Evolutionary conservation across 768 basidiomycete species (phyloP).

Genomic region (Lactarius sp.): DNA sequence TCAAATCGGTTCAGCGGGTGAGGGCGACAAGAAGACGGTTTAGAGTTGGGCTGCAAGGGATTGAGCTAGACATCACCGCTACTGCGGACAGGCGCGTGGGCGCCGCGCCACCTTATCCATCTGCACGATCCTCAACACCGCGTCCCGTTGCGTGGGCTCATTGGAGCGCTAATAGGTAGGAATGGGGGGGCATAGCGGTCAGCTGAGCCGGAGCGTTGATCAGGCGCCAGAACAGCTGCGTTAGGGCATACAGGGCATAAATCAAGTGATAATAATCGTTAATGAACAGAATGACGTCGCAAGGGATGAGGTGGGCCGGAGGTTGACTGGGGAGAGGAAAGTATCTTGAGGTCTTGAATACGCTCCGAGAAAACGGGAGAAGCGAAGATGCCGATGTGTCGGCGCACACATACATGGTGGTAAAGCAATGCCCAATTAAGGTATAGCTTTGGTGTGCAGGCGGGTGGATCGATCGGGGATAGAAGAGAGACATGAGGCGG

Average conservation of each 20-base stretch:
- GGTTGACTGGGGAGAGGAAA: constrained; percentile 18
- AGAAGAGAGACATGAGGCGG: constrained; percentile 28
- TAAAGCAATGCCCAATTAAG: constrained; percentile 78
- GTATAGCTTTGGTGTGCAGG: constrained; percentile 59
- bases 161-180: constrained; percentile 23
- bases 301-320: constrained; percentile 13
- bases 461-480: constrained; percentile 48
- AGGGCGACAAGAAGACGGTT: neutral
- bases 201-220: constrained; percentile 38
- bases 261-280: constrained; percentile 27
- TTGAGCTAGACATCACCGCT: constrained; percentile 2
- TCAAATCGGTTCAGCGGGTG: constrained; percentile 6
- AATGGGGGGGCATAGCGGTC: constrained; percentile 25
- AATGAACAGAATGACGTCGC: constrained; percentile 24
- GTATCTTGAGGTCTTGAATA: constrained; percentile 22
- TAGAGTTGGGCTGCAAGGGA: constrained; percentile 1
- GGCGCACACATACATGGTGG: constrained; percentile 47
- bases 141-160: constrained; percentile 15
- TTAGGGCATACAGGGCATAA: constrained; percentile 27
- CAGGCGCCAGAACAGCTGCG: constrained; percentile 35
- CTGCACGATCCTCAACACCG: constrained; percentile 9
- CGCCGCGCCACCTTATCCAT: constrained; percentile 7
- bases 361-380: constrained; percentile 31
- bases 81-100: neutral
- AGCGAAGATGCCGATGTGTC: constrained; percentile 62